phyloP scores from a whole-genome alignment of 441 rosid species.

The Croton setiger region DNA sequence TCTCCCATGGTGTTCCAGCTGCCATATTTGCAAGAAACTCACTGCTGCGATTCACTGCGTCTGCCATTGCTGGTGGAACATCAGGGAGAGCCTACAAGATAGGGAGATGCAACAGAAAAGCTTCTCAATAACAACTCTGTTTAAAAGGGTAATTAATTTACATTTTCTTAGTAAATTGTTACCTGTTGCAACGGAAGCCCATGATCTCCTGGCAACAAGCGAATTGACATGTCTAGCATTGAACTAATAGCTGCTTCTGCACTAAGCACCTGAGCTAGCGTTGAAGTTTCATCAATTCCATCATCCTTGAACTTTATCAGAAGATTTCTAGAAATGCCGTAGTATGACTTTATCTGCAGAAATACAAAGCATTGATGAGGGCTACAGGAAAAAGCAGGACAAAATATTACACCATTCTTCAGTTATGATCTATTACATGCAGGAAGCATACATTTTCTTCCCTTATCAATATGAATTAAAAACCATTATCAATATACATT shows the following conservation, averaged over 20 bases:
- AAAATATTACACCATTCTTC: not conserved
- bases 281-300: conserved; percentile 77
- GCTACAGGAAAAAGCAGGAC: conserved; percentile 2
- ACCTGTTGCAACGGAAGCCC: conserved; percentile 97
- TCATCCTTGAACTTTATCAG: conserved; percentile 87
- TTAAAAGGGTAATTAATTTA: not conserved
- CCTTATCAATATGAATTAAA: too few species aligned
- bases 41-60: conserved; percentile 83
- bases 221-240: conserved; percentile 93
- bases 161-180: conserved; percentile 13
- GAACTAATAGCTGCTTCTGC: conserved; percentile 88
- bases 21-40: conserved; percentile 73
- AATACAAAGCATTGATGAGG: conserved; percentile 13
- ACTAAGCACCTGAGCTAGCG: conserved; percentile 82
- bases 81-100: conserved; percentile 73
- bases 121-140: too few species aligned
- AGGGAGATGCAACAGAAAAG: too few species aligned
- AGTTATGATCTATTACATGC: too few species aligned
- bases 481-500: too few species aligned
- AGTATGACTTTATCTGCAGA: conserved; percentile 81
- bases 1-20: conserved; percentile 92
- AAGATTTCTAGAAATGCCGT: conserved; percentile 88
- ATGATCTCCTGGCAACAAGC: conserved; percentile 84
- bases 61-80: conserved; percentile 97
- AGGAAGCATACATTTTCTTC: too few species aligned